Conservation (phyloP, 2,329 filamentous ascomycete species). For the Xylariaceae sp. region DNA sequence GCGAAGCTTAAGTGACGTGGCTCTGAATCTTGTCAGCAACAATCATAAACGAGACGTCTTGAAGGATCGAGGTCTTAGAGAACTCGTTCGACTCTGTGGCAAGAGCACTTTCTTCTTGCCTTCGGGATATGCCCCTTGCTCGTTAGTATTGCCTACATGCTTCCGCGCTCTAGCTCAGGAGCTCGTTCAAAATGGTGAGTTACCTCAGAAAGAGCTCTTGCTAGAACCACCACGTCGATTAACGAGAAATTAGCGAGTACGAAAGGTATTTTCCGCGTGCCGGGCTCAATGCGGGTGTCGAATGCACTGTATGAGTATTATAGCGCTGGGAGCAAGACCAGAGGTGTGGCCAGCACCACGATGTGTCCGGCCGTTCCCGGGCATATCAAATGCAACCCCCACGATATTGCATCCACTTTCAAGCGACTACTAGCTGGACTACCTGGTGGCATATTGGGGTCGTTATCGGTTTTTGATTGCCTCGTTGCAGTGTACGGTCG, state of each 20-base stretch:
- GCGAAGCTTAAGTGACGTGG: conserved; percentile 56
- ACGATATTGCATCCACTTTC: conserved; percentile 67
- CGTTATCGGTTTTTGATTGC: conserved; percentile 58
- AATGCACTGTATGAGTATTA: conserved; percentile 63
- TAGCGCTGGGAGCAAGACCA: conserved; percentile 47
- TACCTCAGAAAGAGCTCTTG: too few species aligned
- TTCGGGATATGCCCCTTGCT: conserved; percentile 54
- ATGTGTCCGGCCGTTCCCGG: conserved; percentile 57
- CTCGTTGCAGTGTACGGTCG: conserved; percentile 60
- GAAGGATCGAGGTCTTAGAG: conserved; percentile 51
- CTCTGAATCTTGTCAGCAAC: conserved; percentile 43
- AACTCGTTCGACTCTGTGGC: conserved; percentile 62
- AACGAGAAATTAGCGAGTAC: conserved; percentile 38
- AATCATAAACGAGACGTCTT: conserved; percentile 42
- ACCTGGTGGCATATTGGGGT: conserved; percentile 65
- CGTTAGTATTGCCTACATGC: conserved; percentile 61
- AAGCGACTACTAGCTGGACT: conserved; percentile 63
- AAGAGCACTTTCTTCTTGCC: conserved; percentile 62
- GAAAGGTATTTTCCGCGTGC: conserved; percentile 61
- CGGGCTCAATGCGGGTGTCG: conserved; percentile 57
- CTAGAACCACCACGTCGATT: conserved; percentile 8
- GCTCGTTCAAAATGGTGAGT: conserved; percentile 57
- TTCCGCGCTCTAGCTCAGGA: conserved; percentile 65
- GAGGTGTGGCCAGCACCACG: conserved; percentile 55
- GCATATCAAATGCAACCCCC: conserved; percentile 57